These are phyloP conservation scores for Cystobasidium tubakii DNA, from an alignment of 768 basidiomycete genomes.

Conservation along the genomic window DNA sequence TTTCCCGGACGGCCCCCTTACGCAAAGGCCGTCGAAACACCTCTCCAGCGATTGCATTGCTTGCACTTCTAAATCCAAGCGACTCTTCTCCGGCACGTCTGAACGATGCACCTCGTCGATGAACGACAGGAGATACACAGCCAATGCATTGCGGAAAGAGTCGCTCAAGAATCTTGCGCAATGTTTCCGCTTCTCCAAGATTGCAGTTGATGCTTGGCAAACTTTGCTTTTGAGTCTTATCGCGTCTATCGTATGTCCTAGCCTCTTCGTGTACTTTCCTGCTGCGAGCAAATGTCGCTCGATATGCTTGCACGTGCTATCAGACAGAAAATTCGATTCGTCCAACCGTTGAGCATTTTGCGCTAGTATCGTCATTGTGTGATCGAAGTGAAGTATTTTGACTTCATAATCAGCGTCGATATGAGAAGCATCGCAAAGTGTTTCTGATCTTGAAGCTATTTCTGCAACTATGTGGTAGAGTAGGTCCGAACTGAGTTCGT, in stretches of 20 bases:
- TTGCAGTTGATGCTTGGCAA: constrained; percentile 64
- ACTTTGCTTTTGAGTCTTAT: constrained; percentile 69
- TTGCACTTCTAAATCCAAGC: constrained; percentile 48
- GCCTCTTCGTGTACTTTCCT: constrained; percentile 62
- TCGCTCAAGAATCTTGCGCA: background rate
- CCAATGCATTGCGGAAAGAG: background rate
- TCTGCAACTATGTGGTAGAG: constrained; percentile 50
- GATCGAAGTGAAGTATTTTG: constrained; percentile 44
- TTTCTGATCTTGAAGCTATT: constrained; percentile 1
- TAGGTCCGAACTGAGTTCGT: constrained; percentile 66
- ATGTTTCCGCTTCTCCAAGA: constrained; percentile 59
- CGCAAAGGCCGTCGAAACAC: constrained; percentile 9
- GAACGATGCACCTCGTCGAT: constrained; percentile 48
- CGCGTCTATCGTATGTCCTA: constrained; percentile 55
- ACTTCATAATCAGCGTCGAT: constrained; percentile 40
- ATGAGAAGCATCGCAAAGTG: constrained; percentile 36
- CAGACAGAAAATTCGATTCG: constrained; percentile 58
- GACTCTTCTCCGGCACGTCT: constrained; percentile 60
- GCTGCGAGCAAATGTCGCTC: constrained; percentile 54
- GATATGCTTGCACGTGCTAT: constrained; percentile 50
- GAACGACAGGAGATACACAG: background rate
- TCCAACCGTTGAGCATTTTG: constrained; percentile 69
- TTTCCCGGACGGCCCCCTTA: background rate
- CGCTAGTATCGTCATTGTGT: constrained; percentile 72
- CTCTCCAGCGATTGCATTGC: constrained; percentile 45